These are phyloP conservation scores for Trichoderma atrobrunneum DNA, from an alignment of 2,329 filamentous ascomycete species.

Conservation along the genomic window DNA sequence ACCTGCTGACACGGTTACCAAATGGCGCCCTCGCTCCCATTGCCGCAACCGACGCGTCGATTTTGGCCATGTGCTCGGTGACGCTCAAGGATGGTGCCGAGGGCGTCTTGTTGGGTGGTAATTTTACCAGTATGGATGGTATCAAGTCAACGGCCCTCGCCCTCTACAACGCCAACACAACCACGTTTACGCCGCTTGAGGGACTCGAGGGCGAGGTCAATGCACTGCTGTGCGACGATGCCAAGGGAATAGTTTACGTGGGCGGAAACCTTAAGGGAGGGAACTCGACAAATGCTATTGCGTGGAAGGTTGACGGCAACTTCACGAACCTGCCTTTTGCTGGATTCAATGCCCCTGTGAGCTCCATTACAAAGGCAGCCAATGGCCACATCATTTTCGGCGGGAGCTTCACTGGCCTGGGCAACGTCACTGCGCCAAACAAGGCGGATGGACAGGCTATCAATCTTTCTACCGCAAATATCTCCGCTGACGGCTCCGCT, in stretches of 20 bases:
- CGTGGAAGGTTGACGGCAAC: slow-evolving; percentile 65
- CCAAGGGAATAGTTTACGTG: slow-evolving; percentile 78
- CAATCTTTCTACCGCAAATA: slow-evolving; percentile 75
- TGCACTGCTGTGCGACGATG: slow-evolving; percentile 76
- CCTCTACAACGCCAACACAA: slow-evolving; percentile 71
- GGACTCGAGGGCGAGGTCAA: slow-evolving; percentile 82
- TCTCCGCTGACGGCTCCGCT: slow-evolving; percentile 64
- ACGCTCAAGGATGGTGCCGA: slow-evolving; percentile 62
- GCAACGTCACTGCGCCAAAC: slow-evolving; percentile 69
- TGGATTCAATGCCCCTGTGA: slow-evolving; percentile 91
- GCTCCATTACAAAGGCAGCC: slow-evolving; percentile 74
- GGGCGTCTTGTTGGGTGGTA: slow-evolving; percentile 85
- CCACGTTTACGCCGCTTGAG: slow-evolving; percentile 67
- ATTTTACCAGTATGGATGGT: slow-evolving; percentile 87
- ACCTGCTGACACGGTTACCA: slow-evolving; percentile 76
- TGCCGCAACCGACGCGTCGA: slow-evolving; percentile 75
- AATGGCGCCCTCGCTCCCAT: slow-evolving; percentile 79
- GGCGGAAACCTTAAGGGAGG: slow-evolving; percentile 79
- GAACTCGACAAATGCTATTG: slow-evolving; percentile 86
- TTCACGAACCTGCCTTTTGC: slow-evolving; percentile 85
- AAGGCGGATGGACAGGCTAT: slow-evolving; percentile 73
- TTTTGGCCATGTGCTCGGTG: slow-evolving; percentile 84
- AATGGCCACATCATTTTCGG: slow-evolving; percentile 90
- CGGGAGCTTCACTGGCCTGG: slow-evolving; percentile 82
- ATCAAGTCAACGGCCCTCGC: slow-evolving; percentile 76